Percentiles rank a stretch among this genome's conserved stretches.
Evolutionary conservation across 768 basidiomycete species (phyloP).

Genomic region (Cubamyces sp.): DNA sequence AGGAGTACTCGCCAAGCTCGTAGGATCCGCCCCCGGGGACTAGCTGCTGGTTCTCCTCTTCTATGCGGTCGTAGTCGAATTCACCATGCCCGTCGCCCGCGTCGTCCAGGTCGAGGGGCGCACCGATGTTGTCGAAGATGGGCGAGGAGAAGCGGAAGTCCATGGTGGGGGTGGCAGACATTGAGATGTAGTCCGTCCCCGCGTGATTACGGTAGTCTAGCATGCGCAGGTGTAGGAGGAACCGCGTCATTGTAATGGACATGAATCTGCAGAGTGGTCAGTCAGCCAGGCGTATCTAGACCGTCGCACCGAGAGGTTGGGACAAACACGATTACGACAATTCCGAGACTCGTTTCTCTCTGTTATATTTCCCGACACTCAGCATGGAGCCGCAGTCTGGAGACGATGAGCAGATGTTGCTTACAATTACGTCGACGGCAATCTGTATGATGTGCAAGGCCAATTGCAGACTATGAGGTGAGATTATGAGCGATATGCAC

Average conservation of each 20-base stretch:
- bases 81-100: not conserved
- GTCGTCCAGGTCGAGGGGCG: conserved; percentile 8
- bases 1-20: conserved; percentile 2
- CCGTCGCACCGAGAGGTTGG: not conserved
- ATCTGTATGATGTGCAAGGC: not conserved
- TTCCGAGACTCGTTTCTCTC: not conserved
- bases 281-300: not conserved
- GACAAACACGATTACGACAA: not conserved
- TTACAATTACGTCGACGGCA: no score
- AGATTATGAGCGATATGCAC: no score
- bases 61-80: not conserved
- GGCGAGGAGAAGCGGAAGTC: conserved; percentile 7
- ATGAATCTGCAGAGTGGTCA: not conserved
- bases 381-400: no score
- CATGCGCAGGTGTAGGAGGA: conserved; percentile 16
- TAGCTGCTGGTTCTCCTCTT: not conserved
- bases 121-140: conserved; percentile 9
- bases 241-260: conserved; percentile 17
- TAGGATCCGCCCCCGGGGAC: not conserved
- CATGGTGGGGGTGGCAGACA: not conserved
- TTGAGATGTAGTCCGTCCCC: not conserved
- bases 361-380: no score
- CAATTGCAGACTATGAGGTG: not conserved
- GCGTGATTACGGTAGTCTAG: not conserved
- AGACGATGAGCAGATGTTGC: no score